These are phyloP conservation scores for Tetrapisispora iriomotensis DNA, from an alignment of 805 yeast genomes.

Conservation along the genomic window DNA sequence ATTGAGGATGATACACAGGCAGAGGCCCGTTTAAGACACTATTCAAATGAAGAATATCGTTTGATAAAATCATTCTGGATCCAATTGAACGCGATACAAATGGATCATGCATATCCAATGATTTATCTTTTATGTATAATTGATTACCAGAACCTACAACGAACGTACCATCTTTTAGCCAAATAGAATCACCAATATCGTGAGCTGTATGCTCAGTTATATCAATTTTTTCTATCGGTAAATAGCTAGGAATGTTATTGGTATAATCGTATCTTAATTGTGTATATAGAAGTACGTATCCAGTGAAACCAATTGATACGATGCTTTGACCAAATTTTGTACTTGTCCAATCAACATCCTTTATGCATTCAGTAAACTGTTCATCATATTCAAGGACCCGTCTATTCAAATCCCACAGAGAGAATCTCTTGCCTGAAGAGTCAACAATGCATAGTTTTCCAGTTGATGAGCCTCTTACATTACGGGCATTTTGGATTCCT, in stretches of 20 bases:
- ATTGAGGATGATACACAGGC: slow-evolving; percentile 86
- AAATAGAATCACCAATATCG: slow-evolving; percentile 76
- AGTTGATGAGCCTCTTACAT: slow-evolving; percentile 64
- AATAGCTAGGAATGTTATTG: slow-evolving; percentile 65
- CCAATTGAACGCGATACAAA: slow-evolving; percentile 48
- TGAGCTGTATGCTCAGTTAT: slow-evolving; percentile 66
- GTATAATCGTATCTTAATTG: slow-evolving; percentile 87
- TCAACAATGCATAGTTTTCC: slow-evolving; percentile 70
- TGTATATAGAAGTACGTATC: slow-evolving; percentile 57
- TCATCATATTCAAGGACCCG: slow-evolving; percentile 57
- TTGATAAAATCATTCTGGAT: slow-evolving; percentile 44
- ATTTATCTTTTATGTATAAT: slow-evolving; percentile 68
- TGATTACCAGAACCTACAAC: slow-evolving; percentile 88
- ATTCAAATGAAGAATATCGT: slow-evolving; percentile 56
- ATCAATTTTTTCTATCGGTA: slow-evolving; percentile 63
- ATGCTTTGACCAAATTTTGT: slow-evolving; percentile 57
- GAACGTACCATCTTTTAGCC: slow-evolving; percentile 72
- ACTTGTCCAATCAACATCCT: slow-evolving; percentile 84
- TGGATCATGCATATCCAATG: slow-evolving; percentile 45
- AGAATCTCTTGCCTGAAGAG: slow-evolving; percentile 37
- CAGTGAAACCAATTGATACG: slow-evolving; percentile 67
- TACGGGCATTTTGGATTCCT: slow-evolving; percentile 40
- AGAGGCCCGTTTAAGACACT: slow-evolving; percentile 79
- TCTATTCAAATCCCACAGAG: slow-evolving; percentile 72
- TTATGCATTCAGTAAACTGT: slow-evolving; percentile 34